These are phyloP conservation scores for Fusarium euwallaceae DNA, from an alignment of 2,329 filamentous ascomycete species.

Conservation along the genomic window DNA sequence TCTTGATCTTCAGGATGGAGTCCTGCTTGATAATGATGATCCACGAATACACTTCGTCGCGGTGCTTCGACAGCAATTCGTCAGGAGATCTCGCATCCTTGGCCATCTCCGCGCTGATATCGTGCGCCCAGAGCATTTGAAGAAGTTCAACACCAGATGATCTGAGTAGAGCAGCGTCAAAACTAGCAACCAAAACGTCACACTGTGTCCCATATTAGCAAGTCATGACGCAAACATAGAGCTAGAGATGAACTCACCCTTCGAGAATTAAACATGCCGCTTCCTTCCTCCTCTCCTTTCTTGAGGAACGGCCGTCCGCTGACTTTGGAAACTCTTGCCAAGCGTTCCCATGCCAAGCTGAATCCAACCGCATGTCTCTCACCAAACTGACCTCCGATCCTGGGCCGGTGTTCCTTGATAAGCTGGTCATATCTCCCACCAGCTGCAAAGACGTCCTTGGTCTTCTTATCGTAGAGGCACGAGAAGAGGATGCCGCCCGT, in stretches of 20 bases:
- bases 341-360: slow-evolving; percentile 87
- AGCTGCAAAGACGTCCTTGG: slow-evolving; percentile 88
- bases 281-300: slow-evolving; percentile 74
- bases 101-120: slow-evolving; percentile 90
- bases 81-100: slow-evolving; percentile 83
- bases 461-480: slow-evolving; percentile 87
- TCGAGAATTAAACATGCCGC: slow-evolving; percentile 69
- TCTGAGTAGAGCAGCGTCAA: slow-evolving; percentile 81
- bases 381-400: slow-evolving; percentile 70
- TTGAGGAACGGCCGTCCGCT: slow-evolving; percentile 74
- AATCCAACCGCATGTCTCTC: slow-evolving; percentile 91
- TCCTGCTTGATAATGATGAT: slow-evolving; percentile 88
- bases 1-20: slow-evolving; percentile 82
- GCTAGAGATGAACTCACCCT: slow-evolving; percentile 63
- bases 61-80: slow-evolving; percentile 81
- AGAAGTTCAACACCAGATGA: slow-evolving; percentile 83
- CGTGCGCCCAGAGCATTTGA: slow-evolving; percentile 82
- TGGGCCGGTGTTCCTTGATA: slow-evolving; percentile 85
- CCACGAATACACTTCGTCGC: slow-evolving; percentile 85
- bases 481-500: slow-evolving; percentile 88
- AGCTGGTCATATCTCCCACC: slow-evolving; percentile 93
- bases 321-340: slow-evolving; percentile 74
- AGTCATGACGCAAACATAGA: background rate
- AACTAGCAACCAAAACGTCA: slow-evolving; percentile 90
- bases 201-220: slow-evolving; percentile 64